These are phyloP conservation scores for Didymella arachidicola DNA, from an alignment of 2,329 filamentous ascomycete genomes.

Conservation along the genomic window DNA sequence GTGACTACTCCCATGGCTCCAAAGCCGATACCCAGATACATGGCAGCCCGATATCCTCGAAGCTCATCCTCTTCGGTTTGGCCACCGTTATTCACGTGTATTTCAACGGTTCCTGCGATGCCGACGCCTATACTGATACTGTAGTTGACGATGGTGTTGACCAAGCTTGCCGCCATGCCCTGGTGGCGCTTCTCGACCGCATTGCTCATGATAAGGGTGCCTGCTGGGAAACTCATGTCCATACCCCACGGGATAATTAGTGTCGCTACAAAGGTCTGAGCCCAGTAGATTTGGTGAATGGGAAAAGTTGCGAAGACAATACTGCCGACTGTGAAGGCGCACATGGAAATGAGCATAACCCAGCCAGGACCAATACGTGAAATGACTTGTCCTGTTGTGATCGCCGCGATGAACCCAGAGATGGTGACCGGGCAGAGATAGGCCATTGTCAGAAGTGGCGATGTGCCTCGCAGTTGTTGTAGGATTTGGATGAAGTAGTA, in stretches of 20 bases:
- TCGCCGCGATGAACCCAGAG: conserved; percentile 44
- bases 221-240: conserved; percentile 55
- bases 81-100: conserved; percentile 48
- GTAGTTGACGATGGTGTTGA: conserved; percentile 56
- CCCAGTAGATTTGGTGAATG: conserved; percentile 54
- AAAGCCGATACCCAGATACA: conserved; percentile 51
- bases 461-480: conserved; percentile 31
- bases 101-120: conserved; percentile 54
- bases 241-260: conserved; percentile 51
- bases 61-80: conserved; percentile 38
- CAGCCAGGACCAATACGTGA: conserved; percentile 36
- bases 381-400: conserved; percentile 43
- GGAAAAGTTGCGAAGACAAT: conserved; percentile 53
- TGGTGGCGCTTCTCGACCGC: conserved; percentile 51
- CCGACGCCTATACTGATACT: conserved; percentile 54
- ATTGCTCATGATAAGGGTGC: conserved; percentile 51
- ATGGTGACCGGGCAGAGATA: conserved; percentile 36
- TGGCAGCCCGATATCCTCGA: conserved; percentile 50
- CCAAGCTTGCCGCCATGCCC: conserved; percentile 51
- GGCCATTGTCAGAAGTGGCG: conserved; percentile 41
- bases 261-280: conserved; percentile 45
- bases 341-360: conserved; percentile 46
- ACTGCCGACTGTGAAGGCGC: conserved; percentile 45
- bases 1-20: conserved; percentile 39
- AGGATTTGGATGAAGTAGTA: conserved; percentile 47